Base-by-base conservation (phyloP, 768 basidiomycete genomes). In the Phanerochaete carnosa region DNA sequence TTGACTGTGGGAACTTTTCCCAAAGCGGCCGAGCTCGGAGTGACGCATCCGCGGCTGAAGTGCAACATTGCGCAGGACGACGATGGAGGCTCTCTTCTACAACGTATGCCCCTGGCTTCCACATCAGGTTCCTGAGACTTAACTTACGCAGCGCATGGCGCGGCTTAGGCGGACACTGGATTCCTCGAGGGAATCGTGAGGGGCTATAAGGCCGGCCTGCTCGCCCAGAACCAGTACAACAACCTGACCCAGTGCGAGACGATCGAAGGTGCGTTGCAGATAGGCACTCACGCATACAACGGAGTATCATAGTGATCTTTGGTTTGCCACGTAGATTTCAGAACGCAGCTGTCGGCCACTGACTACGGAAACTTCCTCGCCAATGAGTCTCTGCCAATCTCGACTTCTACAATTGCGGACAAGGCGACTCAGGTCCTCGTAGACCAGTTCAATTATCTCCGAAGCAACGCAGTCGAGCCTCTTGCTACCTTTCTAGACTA, bases 281-380 rank as follows among this genome's bases (percentile, higher is more conserved):
- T n/a, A 23, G 15, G 11, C 35, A 3, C 26, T 3, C 30, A 9
- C 19, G 39, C 33, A 43, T 9, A 6, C 4, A 43, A 19, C 39
- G 8, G 19, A 9, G 11, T 19, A 12, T 8, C 5, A 25, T 29
- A 45, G 6, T 25, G 25, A 35, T 22, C 13, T 37, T 29, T 22
- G 12, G 30, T 15, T 8, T 4, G 8, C 4, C 39, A 19, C 19
- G 2, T 68, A 98, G 97, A 99, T 76, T 88, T 99, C 75, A 83
- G 93, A 64, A 95, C 97, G 49, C 97, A 99, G 71, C 81, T 99
- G 32, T 91, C 94, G 16, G 86, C 95, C 13, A 98, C 96, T 5
- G 97, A 99, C 77, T 99, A 99, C 73, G 95, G 95, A 70, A 96
- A 93, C 77, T 99, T 99, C 75, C 88, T 99, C 49, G 88, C 96